phyloP scores from a whole-genome alignment of 2,329 filamentous ascomycete genomes.

The Pyricularia grisea region DNA sequence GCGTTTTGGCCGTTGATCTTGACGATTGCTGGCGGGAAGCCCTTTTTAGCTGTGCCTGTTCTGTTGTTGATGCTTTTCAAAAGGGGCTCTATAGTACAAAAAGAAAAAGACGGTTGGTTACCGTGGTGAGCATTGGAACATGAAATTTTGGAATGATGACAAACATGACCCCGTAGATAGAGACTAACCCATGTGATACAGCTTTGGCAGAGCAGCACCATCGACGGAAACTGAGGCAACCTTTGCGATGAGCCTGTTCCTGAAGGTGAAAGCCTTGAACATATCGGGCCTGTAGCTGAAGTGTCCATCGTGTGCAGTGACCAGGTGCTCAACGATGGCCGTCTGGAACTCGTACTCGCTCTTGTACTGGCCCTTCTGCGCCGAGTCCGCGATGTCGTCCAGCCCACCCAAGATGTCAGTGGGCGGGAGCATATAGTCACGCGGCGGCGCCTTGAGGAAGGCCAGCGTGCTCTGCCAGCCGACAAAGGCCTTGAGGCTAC shows the following conservation, averaged over 20 bases:
- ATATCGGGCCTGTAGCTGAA: slow-evolving; percentile 29
- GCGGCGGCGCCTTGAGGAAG: slow-evolving; percentile 27
- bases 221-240: slow-evolving; percentile 30
- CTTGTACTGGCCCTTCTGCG: slow-evolving; percentile 23
- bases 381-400: slow-evolving; percentile 19
- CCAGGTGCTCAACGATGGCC: slow-evolving; percentile 26
- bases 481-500: slow-evolving; percentile 28
- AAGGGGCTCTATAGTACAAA: not conserved
- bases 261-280: slow-evolving; percentile 14
- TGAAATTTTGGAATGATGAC: too few species aligned
- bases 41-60: not conserved
- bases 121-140: not conserved
- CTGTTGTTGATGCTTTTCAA: not conserved
- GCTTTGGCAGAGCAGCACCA: slow-evolving; percentile 22
- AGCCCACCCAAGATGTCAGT: slow-evolving; percentile 27
- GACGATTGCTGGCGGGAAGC: slow-evolving; percentile 13
- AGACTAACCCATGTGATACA: slow-evolving; percentile 20
- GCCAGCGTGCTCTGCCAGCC: slow-evolving; percentile 29
- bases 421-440: slow-evolving; percentile 23
- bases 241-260: slow-evolving; percentile 5
- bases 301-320: slow-evolving; percentile 29
- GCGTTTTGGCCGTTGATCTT: slow-evolving; percentile 20
- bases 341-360: slow-evolving; percentile 31
- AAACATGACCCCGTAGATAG: too few species aligned
- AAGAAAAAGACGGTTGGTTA: not conserved